Evolutionary conservation across 768 basidiomycete genomes (phyloP).

Genomic region (Termitomyces sp.): DNA sequence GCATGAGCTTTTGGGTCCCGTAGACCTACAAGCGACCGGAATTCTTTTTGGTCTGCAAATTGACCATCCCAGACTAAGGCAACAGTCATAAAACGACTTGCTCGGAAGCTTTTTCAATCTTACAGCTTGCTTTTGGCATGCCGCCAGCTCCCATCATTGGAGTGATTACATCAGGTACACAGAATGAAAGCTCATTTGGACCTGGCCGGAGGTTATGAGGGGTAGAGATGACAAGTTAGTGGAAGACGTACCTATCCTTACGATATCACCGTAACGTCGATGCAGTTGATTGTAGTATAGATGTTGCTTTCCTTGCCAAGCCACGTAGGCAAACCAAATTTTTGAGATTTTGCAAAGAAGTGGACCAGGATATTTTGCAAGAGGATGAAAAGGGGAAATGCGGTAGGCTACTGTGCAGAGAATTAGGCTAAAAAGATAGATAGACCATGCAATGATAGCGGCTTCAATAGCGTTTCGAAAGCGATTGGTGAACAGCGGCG

Average conservation of each 20-base stretch:
- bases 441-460: neutral
- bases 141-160: neutral
- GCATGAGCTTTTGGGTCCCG: constrained; percentile 22
- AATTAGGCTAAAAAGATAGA: neutral
- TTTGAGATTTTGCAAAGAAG: constrained; percentile 32
- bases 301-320: constrained; percentile 34
- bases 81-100: neutral
- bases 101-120: neutral
- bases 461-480: neutral
- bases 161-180: neutral
- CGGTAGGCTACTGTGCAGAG: neutral
- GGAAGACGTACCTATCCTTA: neutral
- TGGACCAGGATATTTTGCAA: constrained; percentile 26
- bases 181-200: neutral
- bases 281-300: constrained; percentile 38
- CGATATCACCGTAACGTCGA: constrained; percentile 38
- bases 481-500: neutral
- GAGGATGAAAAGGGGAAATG: neutral
- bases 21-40: neutral
- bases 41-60: neutral
- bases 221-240: neutral
- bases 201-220: neutral
- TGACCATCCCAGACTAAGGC: neutral
- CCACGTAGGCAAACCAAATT: constrained; percentile 26
- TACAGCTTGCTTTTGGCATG: neutral